Conservation (phyloP, 352 stramenopile genomes). For the Globisporangium heterothallicum region DNA sequence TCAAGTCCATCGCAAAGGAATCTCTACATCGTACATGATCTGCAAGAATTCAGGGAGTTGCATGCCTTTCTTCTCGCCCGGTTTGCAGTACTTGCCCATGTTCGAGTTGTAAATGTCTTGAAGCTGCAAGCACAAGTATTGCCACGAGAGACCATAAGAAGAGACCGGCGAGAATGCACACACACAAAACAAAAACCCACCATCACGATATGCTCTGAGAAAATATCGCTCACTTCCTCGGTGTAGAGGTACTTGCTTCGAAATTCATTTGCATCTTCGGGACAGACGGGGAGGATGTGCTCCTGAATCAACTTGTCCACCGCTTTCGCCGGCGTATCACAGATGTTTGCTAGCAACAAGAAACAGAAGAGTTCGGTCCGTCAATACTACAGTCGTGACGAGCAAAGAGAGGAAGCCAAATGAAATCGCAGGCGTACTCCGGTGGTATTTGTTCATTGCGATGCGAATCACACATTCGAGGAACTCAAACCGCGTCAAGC, state of each 20-base stretch:
- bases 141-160: conserved; percentile 4
- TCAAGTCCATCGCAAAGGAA: too few species aligned
- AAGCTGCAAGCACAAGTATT: conserved; percentile 25
- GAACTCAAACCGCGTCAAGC: conserved; percentile 75
- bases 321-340: conserved; percentile 60
- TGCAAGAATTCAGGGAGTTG: conserved; percentile 59
- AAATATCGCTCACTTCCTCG: conserved; percentile 67
- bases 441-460: conserved; percentile 73
- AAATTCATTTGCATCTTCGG: conserved; percentile 69
- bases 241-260: conserved; percentile 67
- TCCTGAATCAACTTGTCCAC: conserved; percentile 65
- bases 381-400: not conserved
- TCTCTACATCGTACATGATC: conserved; percentile 47
- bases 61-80: conserved; percentile 75
- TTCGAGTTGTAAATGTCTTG: conserved; percentile 72
- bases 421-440: conserved; percentile 26
- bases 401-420: conserved; percentile 1
- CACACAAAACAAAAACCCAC: conserved; percentile 18
- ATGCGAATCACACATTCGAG: conserved; percentile 72
- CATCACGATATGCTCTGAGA: conserved; percentile 67
- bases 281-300: conserved; percentile 36
- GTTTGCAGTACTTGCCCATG: conserved; percentile 69
- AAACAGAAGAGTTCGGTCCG: not conserved
- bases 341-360: conserved; percentile 39
- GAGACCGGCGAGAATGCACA: not conserved